Base-by-base conservation (phyloP, 2,329 filamentous ascomycete species). In the Apiospora sp. region DNA sequence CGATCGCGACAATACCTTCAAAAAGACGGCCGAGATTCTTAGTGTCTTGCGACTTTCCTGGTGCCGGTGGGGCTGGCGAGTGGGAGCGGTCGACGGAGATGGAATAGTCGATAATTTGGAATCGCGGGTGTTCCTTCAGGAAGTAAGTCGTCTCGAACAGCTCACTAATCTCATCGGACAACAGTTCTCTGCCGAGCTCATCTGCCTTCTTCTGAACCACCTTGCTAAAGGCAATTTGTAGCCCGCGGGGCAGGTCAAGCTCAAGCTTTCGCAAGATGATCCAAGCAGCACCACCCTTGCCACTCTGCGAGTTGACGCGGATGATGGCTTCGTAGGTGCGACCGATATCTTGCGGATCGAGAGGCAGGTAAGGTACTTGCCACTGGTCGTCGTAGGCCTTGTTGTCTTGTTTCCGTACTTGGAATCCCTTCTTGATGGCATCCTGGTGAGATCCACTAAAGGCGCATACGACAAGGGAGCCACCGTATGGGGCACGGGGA, bases 281-380 rank as follows among this genome's bases (percentile, higher is more conserved):
- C 94, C 94, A 98, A 69, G 96, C 95, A 73, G 94, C 92, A 78
- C 96, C 96, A 74, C 96, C 96, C 86, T 99, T 98, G 76, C 96
- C 96, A 78, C 91, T 94, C 82, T 98, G 96, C 24, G 94, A 97
- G 87, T 98, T 99, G 89, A 98, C 96, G 73, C 96, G 93, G 81
- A 98, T 98, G 80, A 98, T 93, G 73, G 96, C 96, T 84, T 98
- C 95, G 89, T 98, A 98, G n/a, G 92, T 98, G 72, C 96, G 92
- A 69, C 96, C 96, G 75, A 98, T 98, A 80, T 98, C 96, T 79
- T 93, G 89, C 6, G 96, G 96, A 80, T 98, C 96, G 78, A 98
- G 89, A 16, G 96, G 96, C 68, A 98, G 92, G 81, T 98, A 98
- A 0, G 96, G 96, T 51, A 98, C 88, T 77, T 93, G 86, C 96